These are phyloP conservation scores for Rhizopogon roseolus DNA, from an alignment of 768 basidiomycete species.

Conservation along the genomic window DNA sequence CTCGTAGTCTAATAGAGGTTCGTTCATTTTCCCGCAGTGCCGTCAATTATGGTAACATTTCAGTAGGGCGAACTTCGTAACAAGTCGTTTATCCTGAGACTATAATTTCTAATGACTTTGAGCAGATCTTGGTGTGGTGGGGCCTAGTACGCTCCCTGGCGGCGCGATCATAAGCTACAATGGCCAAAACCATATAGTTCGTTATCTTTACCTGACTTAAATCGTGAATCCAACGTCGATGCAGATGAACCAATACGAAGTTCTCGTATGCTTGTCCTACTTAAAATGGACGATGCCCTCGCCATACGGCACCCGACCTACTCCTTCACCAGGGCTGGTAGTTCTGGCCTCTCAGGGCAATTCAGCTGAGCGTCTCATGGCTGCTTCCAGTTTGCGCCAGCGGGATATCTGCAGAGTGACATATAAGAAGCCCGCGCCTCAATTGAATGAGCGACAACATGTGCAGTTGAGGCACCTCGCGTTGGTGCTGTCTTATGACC, in stretches of 20 bases:
- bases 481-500: conserved; percentile 8
- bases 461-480: conserved; percentile 13
- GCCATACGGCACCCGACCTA: neutral
- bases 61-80: conserved; percentile 16
- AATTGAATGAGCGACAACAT: conserved; percentile 1
- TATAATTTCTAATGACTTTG: neutral
- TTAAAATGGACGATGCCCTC: conserved; percentile 11
- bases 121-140: conserved; percentile 3
- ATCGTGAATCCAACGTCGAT: neutral
- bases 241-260: conserved; percentile 18
- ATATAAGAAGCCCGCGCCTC: neutral
- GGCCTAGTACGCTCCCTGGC: neutral
- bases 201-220: neutral
- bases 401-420: neutral
- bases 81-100: neutral
- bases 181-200: neutral
- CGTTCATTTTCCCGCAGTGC: neutral
- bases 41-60: neutral
- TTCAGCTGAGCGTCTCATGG: conserved; percentile 6
- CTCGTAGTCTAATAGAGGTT: conserved; percentile 13
- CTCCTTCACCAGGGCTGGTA: neutral
- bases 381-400: neutral
- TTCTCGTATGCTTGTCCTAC: conserved; percentile 13
- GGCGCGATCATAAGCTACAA: conserved; percentile 11
- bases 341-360: neutral